Evolutionary conservation across 306 rosid genomes (phyloP).

Genomic region (Malus fusca): DNA sequence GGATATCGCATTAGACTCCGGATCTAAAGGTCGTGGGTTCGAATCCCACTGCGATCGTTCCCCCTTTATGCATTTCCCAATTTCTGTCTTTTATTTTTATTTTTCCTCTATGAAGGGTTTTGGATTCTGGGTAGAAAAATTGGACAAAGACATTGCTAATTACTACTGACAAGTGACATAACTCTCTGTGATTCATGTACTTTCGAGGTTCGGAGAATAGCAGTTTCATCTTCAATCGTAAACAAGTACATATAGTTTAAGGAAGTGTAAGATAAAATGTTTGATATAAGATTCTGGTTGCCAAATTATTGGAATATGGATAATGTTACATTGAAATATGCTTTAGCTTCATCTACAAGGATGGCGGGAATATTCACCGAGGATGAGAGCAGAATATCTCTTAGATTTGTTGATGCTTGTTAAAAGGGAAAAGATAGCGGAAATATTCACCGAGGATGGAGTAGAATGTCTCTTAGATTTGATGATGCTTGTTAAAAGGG

Average conservation of each 20-base stretch:
- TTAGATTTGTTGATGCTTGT: too few species aligned
- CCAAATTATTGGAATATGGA: background rate
- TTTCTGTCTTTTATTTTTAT: background rate
- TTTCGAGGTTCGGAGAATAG: background rate
- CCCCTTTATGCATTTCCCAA: background rate
- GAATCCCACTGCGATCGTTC: slow-evolving; percentile 94
- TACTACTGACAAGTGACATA: background rate
- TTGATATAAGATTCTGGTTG: background rate
- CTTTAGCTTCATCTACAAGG: background rate
- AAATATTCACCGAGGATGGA: too few species aligned
- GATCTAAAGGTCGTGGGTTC: slow-evolving; percentile 99
- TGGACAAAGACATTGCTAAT: background rate
- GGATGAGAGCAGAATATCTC: too few species aligned
- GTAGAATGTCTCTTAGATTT: too few species aligned
- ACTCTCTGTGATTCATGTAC: background rate
- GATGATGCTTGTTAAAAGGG: too few species aligned
- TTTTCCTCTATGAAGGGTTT: too few species aligned
- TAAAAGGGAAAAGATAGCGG: too few species aligned
- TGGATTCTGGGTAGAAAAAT: background rate
- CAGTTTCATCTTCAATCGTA: background rate
- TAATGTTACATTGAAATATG: background rate
- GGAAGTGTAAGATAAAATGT: background rate
- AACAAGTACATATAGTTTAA: background rate
- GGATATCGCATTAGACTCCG: slow-evolving; percentile 99
- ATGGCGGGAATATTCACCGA: too few species aligned